A percentile compares a stretch with the other conserved stretches of the same genome.
These are phyloP conservation scores for Perkinsus olseni DNA, from an alignment of 169 alveolate species.

Conservation along the genomic window DNA sequence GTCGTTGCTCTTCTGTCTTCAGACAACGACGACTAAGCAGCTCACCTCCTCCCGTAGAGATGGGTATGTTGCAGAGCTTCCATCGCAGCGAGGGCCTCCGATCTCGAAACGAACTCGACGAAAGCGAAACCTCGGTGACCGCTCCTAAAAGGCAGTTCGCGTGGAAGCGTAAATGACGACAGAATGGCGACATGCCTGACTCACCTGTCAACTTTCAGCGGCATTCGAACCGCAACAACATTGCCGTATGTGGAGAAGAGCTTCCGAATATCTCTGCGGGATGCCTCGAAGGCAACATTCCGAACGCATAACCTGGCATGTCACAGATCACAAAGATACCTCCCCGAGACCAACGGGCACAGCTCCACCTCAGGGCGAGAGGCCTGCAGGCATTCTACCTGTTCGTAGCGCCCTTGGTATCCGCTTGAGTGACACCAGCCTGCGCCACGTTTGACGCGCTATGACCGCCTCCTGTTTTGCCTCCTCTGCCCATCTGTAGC, in stretches of 20 bases:
- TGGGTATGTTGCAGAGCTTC: slow-evolving; percentile 78
- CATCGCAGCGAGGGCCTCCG: slow-evolving; percentile 75
- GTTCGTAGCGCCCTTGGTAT: slow-evolving; percentile 40
- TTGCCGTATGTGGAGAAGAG: slow-evolving; percentile 80
- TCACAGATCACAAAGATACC: neutral
- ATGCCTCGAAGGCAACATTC: slow-evolving; percentile 89
- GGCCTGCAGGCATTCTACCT: neutral
- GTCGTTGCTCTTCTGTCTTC: neutral
- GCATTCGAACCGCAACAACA: slow-evolving; percentile 70
- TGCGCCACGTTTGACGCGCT: slow-evolving; percentile 24
- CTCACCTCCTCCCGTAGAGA: slow-evolving; percentile 79
- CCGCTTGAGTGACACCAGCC: slow-evolving; percentile 32
- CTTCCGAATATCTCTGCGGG: slow-evolving; percentile 70
- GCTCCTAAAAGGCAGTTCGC: slow-evolving; percentile 44
- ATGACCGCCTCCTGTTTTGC: slow-evolving; percentile 32
- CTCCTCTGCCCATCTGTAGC: slow-evolving; percentile 33
- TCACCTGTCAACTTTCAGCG: slow-evolving; percentile 64
- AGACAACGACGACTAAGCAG: neutral
- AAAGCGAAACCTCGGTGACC: slow-evolving; percentile 86
- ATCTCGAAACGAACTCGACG: slow-evolving; percentile 74
- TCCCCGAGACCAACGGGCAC: too few relatives aligned
- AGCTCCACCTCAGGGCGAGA: too few relatives aligned
- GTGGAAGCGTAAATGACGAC: too few relatives aligned
- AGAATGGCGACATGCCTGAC: neutral
- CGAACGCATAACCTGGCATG: slow-evolving; percentile 67